Evolutionary conservation across 108 stramenopile genomes (phyloP).

Genomic region (Nannochloropsis salina): DNA sequence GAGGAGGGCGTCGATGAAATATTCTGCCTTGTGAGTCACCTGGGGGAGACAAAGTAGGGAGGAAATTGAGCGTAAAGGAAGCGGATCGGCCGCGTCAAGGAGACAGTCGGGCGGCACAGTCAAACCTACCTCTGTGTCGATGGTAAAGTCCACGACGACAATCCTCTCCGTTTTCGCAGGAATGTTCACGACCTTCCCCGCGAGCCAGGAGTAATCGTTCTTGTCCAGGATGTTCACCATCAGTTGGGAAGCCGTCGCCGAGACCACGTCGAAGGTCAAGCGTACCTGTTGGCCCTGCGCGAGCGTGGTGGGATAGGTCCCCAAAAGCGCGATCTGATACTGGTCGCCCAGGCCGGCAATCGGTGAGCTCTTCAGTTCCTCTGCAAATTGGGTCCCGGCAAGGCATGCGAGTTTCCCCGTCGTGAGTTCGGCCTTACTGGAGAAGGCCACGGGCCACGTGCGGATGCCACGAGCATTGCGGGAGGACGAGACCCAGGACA

Average conservation of each 20-base stretch:
- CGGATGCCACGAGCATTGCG: not conserved
- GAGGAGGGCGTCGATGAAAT: conserved; percentile 4
- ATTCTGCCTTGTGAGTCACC: not conserved
- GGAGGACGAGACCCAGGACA: not conserved
- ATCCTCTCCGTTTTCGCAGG: conserved; percentile 2
- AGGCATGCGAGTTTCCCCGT: not conserved
- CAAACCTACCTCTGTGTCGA: conserved; percentile 4
- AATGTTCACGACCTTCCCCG: not conserved
- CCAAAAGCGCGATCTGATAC: not conserved
- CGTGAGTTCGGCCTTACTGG: not conserved
- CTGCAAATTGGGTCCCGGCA: not conserved
- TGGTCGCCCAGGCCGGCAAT: not conserved
- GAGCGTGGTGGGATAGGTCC: not conserved
- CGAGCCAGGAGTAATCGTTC: not conserved
- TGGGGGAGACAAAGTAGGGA: not conserved
- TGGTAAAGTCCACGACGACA: not conserved
- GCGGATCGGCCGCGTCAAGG: not conserved
- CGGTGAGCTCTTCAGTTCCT: not conserved
- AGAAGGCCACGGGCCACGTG: not conserved
- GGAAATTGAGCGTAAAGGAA: too few species aligned
- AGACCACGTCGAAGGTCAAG: not conserved
- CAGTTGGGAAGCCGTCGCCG: not conserved
- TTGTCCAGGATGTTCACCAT: not conserved
- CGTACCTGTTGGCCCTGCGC: not conserved
- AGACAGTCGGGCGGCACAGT: not conserved